These are phyloP conservation scores for Wickerhamiella shivajii DNA, from an alignment of 805 yeast genomes.

Conservation along the genomic window DNA sequence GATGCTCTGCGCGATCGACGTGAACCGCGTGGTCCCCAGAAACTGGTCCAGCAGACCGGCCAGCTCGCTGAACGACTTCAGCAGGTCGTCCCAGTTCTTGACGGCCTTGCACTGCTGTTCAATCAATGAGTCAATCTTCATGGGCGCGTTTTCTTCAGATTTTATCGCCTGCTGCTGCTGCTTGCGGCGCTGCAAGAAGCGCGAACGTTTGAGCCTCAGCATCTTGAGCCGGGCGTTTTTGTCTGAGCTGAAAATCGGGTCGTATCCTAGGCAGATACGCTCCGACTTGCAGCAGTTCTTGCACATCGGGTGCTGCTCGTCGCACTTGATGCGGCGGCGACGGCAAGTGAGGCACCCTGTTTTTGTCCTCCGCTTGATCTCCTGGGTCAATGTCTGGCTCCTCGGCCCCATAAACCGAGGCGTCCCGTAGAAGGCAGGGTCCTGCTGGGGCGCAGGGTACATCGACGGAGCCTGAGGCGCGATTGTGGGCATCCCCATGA, in stretches of 20 bases:
- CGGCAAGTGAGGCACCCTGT: constrained; percentile 69
- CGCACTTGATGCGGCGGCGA: constrained; percentile 58
- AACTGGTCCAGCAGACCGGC: constrained; percentile 19
- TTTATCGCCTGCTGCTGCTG: too few relatives aligned
- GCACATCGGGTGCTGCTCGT: constrained; percentile 58
- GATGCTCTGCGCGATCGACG: constrained; percentile 11
- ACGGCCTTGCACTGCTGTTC: constrained; percentile 1
- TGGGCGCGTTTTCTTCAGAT: too few relatives aligned
- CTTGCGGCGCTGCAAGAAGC: constrained; percentile 9
- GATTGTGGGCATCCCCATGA: too few relatives aligned
- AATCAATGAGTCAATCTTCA: constrained; percentile 4
- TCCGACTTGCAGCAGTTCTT: constrained; percentile 50
- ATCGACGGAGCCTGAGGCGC: too few relatives aligned
- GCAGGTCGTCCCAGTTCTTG: constrained; percentile 18
- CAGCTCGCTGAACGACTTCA: constrained; percentile 14
- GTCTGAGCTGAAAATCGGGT: constrained; percentile 24
- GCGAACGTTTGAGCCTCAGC: constrained; percentile 8
- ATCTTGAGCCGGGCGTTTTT: constrained; percentile 7
- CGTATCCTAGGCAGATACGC: constrained; percentile 58
- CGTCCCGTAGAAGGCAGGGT: too few relatives aligned
- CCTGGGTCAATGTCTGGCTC: constrained; percentile 9
- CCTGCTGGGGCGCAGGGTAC: too few relatives aligned
- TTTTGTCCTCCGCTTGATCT: constrained; percentile 44
- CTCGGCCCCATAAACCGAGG: too few relatives aligned
- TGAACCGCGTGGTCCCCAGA: constrained; percentile 16